Evolutionary conservation across 768 basidiomycete species (phyloP).

Genomic region (Rhodotorula paludigena): DNA sequence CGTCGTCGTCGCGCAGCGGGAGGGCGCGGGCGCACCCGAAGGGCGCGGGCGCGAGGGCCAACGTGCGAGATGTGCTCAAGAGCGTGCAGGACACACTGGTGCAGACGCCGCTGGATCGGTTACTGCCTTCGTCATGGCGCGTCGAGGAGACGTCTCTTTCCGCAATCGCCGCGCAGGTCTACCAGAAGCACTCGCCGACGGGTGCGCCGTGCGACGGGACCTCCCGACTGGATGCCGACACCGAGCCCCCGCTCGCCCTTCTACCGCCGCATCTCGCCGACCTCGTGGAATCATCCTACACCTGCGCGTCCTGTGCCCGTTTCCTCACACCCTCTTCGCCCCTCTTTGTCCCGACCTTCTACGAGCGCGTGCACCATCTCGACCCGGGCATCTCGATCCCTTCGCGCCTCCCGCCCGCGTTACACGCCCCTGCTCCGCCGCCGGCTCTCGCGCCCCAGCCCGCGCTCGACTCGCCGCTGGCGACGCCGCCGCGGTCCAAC

Average conservation of each 20-base stretch:
- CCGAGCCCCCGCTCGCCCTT: neutral
- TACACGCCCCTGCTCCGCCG: too few species aligned
- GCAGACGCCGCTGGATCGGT: neutral
- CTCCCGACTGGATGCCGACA: neutral
- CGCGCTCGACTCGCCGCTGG: neutral
- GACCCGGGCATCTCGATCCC: constrained; percentile 17
- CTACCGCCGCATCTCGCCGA: constrained; percentile 11
- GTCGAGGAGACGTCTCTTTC: neutral
- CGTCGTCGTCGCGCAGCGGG: neutral
- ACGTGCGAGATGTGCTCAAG: neutral
- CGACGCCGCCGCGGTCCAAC: too few species aligned
- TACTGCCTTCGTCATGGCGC: neutral
- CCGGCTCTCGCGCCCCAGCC: too few species aligned
- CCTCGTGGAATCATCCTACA: neutral
- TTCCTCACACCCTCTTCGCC: neutral
- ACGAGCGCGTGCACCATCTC: constrained; percentile 10
- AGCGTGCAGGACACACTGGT: neutral
- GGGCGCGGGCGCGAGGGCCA: neutral
- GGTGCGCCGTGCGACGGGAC: too few species aligned
- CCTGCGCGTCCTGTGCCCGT: constrained; percentile 14
- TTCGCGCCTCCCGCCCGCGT: neutral
- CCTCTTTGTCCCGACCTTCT: neutral
- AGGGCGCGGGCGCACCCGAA: neutral
- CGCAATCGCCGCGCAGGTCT: neutral
- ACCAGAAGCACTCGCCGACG: neutral